Conservation (phyloP, 345 rosid species). For the Excoecaria cochinchinensis region DNA sequence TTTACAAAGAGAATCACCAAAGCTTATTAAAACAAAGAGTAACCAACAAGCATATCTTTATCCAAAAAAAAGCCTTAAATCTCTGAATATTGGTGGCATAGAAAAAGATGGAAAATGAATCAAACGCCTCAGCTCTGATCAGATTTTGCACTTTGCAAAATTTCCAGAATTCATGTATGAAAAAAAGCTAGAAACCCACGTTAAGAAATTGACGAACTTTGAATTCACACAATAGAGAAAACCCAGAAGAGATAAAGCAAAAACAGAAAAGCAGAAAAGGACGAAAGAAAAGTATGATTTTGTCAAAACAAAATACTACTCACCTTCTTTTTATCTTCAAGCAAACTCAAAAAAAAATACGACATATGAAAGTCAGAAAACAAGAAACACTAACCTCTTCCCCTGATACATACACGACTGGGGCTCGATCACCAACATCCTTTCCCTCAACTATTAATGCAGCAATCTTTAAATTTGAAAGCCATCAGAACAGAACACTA, state of each 20-base stretch:
- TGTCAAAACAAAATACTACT: conserved; percentile 43
- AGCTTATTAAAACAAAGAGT: conserved; percentile 18
- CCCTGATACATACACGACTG: conserved; percentile 86
- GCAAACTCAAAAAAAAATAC: background rate
- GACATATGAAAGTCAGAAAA: background rate
- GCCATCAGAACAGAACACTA: conserved; percentile 21
- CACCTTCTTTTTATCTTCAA: background rate
- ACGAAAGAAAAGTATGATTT: conserved; percentile 41
- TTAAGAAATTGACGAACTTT: conserved; percentile 21
- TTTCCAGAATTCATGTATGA: background rate
- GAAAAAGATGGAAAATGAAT: conserved; percentile 3
- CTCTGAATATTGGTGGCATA: background rate
- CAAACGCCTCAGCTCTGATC: background rate
- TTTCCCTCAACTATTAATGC: conserved; percentile 62
- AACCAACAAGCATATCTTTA: conserved; percentile 1
- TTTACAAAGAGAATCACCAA: conserved; percentile 18
- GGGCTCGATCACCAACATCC: conserved; percentile 49
- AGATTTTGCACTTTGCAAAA: background rate
- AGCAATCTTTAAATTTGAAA: conserved; percentile 59
- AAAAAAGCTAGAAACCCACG: conserved; percentile 8
- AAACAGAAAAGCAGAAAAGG: conserved; percentile 43
- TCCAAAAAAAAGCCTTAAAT: conserved; percentile 1
- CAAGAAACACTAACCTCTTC: conserved; percentile 69
- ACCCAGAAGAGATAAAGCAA: conserved; percentile 34
- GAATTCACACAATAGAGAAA: conserved; percentile 37